Base-by-base conservation (phyloP, 495 filamentous ascomycete species). In the Penicillium diatomitis region DNA sequence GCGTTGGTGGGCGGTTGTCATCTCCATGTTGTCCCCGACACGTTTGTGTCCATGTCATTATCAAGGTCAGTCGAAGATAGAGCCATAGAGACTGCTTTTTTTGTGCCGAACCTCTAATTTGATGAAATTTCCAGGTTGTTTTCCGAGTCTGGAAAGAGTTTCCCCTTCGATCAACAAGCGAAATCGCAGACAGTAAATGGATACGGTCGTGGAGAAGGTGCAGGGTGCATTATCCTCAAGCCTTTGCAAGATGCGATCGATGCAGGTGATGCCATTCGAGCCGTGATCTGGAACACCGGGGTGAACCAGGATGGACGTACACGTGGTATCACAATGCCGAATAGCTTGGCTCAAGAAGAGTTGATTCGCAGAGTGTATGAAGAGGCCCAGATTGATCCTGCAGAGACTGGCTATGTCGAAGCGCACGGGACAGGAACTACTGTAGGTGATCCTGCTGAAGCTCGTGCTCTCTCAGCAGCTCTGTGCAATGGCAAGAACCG, bases 291-390 rank as follows among this genome's bases (percentile, higher is more conserved):
- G 8, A 67, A 60, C 30, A 70, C 57, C 27, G 65, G 73, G 0
- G 59, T 80, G 34, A 86, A 82, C 46, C 79, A 84, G 57, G 79
- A 80, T 32, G 76, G 73, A 6, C 60, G 60, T 6, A 75, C 73
- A n/a, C 31, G 43, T 36, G 67, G 68, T 7, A 71, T 74, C 35
- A 60, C 67, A 2, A 54, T 64, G 52, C 71, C 72, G 1, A 73
- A 60, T 43, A 50, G 54, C 36, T 46, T 51, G 20, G 65, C 66
- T 3, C 72, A 73, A 48, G 61, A 64, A 29, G 46, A 49, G n/a
- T 45, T 78, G 0, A 69, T 73, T 12, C 63, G 67, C 10, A 54
- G 59, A 35, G 61, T 71, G 2, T 70, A 68, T 49, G 35, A 47
- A 11, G 43, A 51, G 20, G 67, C 67, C 3, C 56, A 61, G 0